Conservation (phyloP, 352 stramenopile species). For the Globisporangium heterothallicum region DNA sequence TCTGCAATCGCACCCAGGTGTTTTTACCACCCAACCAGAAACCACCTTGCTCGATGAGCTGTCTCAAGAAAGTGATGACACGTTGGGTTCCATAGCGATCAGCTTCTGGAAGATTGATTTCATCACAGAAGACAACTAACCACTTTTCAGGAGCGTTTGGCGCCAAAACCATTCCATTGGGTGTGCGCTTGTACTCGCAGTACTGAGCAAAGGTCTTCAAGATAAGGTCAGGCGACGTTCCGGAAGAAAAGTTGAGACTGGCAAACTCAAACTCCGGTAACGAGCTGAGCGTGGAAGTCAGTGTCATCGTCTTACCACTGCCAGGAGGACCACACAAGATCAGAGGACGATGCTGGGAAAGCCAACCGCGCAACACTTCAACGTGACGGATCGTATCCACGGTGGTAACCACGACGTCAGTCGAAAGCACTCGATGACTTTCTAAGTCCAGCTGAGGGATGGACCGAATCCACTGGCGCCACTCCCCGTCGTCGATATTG, state of each 20-base stretch:
- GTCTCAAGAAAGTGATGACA: conserved; percentile 99
- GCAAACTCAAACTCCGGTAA: conserved; percentile 98
- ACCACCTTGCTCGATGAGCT: conserved; percentile 96
- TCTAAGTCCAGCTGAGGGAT: conserved; percentile 98
- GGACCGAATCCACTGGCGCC: conserved; percentile 93
- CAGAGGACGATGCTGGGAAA: conserved; percentile 94
- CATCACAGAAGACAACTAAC: conserved; percentile 99
- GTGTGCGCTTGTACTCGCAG: conserved; percentile 97
- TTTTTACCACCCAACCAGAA: conserved; percentile 88
- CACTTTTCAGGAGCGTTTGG: conserved; percentile 93
- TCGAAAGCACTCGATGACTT: conserved; percentile 93
- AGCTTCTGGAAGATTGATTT: conserved; percentile 99
- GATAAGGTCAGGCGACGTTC: conserved; percentile 98
- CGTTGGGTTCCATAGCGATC: conserved; percentile 99
- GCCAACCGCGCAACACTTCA: conserved; percentile 96
- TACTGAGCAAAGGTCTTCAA: conserved; percentile 98
- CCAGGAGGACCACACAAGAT: conserved; percentile 98
- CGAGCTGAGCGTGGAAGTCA: conserved; percentile 96
- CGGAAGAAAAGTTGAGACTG: conserved; percentile 99
- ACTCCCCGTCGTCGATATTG: conserved; percentile 95
- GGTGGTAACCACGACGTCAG: conserved; percentile 99
- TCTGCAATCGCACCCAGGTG: conserved; percentile 88
- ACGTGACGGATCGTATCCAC: conserved; percentile 99
- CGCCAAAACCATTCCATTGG: conserved; percentile 94
- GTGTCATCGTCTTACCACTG: conserved; percentile 99